These are phyloP conservation scores for Pyrus hybrid DNA, from an alignment of 331 rosid species.

Conservation along the genomic window DNA sequence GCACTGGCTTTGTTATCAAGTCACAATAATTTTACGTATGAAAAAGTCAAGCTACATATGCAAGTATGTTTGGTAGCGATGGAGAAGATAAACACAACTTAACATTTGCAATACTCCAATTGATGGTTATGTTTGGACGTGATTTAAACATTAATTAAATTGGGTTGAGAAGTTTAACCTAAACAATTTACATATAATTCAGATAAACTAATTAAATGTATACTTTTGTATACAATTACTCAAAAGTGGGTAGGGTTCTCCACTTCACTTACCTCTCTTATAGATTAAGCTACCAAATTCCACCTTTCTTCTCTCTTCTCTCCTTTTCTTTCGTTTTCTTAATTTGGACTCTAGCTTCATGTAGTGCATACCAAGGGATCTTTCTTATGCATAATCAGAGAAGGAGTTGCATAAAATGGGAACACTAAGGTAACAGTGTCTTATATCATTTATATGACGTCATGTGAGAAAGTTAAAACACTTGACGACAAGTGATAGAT, in stretches of 20 bases:
- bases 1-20: constrained; percentile 34
- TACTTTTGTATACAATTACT: constrained; percentile 22
- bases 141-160: background rate
- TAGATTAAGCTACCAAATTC: constrained; percentile 33
- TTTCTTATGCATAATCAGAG: background rate
- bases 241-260: constrained; percentile 7
- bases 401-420: background rate
- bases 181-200: background rate
- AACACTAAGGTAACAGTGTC: too few species aligned
- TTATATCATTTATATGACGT: too few species aligned
- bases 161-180: constrained; percentile 7
- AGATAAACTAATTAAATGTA: constrained; percentile 8
- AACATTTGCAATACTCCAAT: too few species aligned
- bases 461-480: too few species aligned
- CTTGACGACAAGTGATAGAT: too few species aligned
- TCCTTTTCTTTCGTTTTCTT: constrained; percentile 35
- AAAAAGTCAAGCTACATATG: constrained; percentile 16
- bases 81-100: background rate
- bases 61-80: constrained; percentile 56
- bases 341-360: constrained; percentile 46
- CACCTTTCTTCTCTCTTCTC: background rate
- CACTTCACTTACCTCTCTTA: constrained; percentile 58
- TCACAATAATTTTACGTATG: constrained; percentile 35
- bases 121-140: too few species aligned
- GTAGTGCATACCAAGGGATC: constrained; percentile 50